phyloP scores from a whole-genome alignment of 805 yeast species.

The Candida wancherniae region DNA sequence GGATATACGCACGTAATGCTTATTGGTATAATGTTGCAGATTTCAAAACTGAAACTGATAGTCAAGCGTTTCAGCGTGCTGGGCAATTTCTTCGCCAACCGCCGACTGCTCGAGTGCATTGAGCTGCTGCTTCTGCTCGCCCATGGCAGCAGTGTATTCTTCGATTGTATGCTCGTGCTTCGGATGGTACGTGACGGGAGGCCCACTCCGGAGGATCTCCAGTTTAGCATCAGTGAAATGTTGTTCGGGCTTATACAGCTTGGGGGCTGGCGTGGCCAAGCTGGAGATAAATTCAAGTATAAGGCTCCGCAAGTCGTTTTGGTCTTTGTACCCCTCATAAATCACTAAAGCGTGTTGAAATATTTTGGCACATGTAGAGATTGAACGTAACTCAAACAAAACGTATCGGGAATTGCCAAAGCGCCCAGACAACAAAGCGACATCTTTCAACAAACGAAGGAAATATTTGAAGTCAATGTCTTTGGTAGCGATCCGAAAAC shows the following conservation, averaged over 20 bases:
- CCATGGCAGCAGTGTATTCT: slow-evolving; percentile 2
- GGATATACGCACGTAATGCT: too few relatives aligned
- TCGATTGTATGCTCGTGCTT: slow-evolving; percentile 6
- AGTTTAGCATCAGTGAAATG: slow-evolving; percentile 5
- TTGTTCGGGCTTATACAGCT: not conserved
- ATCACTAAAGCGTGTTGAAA: slow-evolving; percentile 16
- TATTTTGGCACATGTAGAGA: slow-evolving; percentile 10
- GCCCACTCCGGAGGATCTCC: slow-evolving; percentile 6
- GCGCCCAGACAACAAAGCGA: slow-evolving; percentile 5
- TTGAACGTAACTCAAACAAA: slow-evolving; percentile 7
- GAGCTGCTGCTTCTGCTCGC: not conserved
- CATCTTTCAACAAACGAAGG: slow-evolving; percentile 17
- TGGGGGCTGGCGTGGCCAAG: slow-evolving; percentile 1
- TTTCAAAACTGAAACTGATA: too few relatives aligned
- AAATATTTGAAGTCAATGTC: slow-evolving; percentile 21
- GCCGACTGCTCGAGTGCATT: too few relatives aligned
- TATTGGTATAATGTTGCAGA: too few relatives aligned
- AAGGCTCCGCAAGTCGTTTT: slow-evolving; percentile 8
- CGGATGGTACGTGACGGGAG: slow-evolving; percentile 5
- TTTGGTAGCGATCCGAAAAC: slow-evolving; percentile 18
- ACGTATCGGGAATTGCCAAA: slow-evolving; percentile 2
- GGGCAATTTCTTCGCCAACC: too few relatives aligned
- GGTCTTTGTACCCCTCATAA: slow-evolving; percentile 36
- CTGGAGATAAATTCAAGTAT: slow-evolving; percentile 6
- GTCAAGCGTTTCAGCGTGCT: too few relatives aligned